Evolutionary conservation across 1,284 basidiomycete genomes (phyloP), one percentile per base, ranked within the genome.

Genomic region (Cystobasidium sp.): DNA sequence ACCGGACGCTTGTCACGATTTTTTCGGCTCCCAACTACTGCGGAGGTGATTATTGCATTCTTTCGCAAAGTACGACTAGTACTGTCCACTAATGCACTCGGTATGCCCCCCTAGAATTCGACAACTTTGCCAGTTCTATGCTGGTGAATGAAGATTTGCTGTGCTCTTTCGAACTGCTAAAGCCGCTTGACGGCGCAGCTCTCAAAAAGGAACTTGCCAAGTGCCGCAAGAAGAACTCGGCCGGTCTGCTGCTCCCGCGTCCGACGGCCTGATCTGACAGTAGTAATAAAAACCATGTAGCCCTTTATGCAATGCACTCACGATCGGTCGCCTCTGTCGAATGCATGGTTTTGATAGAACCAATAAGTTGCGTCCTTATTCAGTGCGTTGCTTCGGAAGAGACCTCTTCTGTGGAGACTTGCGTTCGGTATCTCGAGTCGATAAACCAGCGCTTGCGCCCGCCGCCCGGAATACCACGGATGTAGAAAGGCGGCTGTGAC

Each of bases 181-280:
- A 98, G 82, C 96, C 96, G 6, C 86, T 99, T 78, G 96, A 98
- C 80, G 94, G 93, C 3, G 90, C 94, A 18, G 95, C 95, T 59
- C 84, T 98, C 78, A 93, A 95, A 80, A 99, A 98, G 84, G 96
- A 98, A 83, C 97, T 99, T 94, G 95, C 93, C 43, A 97, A 97
- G 85, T 52, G 70, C 61, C 22, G 94, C 92, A 75, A 97, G 96
- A 85, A 59, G 37, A 59, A 59, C 18, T 59, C 56, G n/a, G 56
- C 56, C n/a, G 56, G 56, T 18, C 31, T 59, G 7, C 56, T 59
- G 16, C 56, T 41, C 10, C 56, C 56, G 9, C 56, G 56, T 1
- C 39, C 56, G n/a, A n/a, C 56, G 20, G 56, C 43, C 18, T 59
- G 39, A 59, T 5, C 3, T 41, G 5, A 10, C 18, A 59, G 56